Conservation (phyloP, 2,329 filamentous ascomycete genomes). For the Fusarium acutatum region DNA sequence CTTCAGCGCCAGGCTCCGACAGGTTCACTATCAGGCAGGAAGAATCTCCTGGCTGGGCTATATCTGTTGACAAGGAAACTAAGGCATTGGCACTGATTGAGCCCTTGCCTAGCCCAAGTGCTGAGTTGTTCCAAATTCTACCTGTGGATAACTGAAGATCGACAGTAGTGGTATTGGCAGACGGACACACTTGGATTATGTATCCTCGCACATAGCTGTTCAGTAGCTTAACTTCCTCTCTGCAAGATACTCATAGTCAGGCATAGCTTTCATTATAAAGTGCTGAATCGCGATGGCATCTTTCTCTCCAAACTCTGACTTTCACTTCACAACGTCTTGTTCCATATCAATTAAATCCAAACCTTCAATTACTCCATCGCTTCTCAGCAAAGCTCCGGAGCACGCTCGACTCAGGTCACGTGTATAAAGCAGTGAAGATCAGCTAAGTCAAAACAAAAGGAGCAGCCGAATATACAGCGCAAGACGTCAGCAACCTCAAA, state of each 20-base stretch:
- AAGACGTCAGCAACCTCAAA: not conserved
- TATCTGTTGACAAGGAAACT: not conserved
- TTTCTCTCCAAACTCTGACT: fast-evolving
- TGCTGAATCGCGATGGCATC: fast-evolving
- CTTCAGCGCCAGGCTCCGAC: not conserved
- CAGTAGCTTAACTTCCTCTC: fast-evolving
- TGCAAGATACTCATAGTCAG: fast-evolving
- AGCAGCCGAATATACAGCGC: fast-evolving
- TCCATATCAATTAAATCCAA: fast-evolving
- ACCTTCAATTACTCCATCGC: not conserved
- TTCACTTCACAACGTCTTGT: fast-evolving
- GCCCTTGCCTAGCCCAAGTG: not conserved
- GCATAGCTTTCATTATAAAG: fast-evolving
- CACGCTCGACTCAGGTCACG: fast-evolving
- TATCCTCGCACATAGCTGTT: fast-evolving
- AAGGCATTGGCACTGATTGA: fast-evolving
- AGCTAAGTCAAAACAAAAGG: not conserved
- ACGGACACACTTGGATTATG: too few species aligned
- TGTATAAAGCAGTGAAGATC: fast-evolving
- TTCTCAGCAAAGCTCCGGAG: too few species aligned
- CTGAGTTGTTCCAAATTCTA: not conserved
- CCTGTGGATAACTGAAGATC: not conserved
- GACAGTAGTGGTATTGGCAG: fast-evolving
- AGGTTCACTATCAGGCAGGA: not conserved
- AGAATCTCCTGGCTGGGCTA: not conserved